Conservation (phyloP, 2,329 filamentous ascomycete species). For the Fusarium sp. region DNA sequence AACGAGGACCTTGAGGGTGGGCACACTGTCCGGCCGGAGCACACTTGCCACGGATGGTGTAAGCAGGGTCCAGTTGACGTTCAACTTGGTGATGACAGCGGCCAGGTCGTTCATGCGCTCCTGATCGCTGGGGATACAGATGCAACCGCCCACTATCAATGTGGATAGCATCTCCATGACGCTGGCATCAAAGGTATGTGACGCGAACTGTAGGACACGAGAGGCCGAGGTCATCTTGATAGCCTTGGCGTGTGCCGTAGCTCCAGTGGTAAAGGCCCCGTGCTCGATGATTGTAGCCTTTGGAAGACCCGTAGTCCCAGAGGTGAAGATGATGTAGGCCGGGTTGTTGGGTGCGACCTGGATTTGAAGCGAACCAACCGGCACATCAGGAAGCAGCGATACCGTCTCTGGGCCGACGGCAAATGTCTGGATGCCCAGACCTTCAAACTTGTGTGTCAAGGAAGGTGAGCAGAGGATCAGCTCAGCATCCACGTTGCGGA, state of each 20-base stretch:
- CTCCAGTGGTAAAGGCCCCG: slow-evolving; percentile 17
- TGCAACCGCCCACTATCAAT: slow-evolving; percentile 33
- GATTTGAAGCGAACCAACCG: neutral
- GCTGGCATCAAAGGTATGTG: slow-evolving; percentile 26
- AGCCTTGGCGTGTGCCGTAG: slow-evolving; percentile 27
- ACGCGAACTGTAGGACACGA: slow-evolving; percentile 33
- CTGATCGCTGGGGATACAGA: slow-evolving; percentile 28
- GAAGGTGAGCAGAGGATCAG: slow-evolving; percentile 20
- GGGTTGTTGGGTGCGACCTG: neutral
- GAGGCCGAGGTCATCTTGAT: slow-evolving; percentile 18
- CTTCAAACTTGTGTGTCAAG: neutral
- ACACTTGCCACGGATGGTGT: slow-evolving; percentile 32
- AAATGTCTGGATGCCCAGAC: neutral
- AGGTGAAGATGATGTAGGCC: slow-evolving; percentile 39
- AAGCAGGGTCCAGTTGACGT: slow-evolving; percentile 31
- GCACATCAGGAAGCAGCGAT: neutral
- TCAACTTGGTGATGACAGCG: slow-evolving; percentile 13
- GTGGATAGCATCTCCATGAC: slow-evolving; percentile 40
- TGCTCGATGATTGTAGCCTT: slow-evolving; percentile 39
- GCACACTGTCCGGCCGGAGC: slow-evolving; percentile 20
- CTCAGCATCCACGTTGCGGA: slow-evolving; percentile 20
- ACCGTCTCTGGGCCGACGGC: neutral
- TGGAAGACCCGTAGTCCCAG: slow-evolving; percentile 33
- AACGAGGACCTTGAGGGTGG: slow-evolving; percentile 10
- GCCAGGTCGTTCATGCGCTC: slow-evolving; percentile 31